Conservation (phyloP, 768 basidiomycete genomes). For the Tulasnella calospora region DNA sequence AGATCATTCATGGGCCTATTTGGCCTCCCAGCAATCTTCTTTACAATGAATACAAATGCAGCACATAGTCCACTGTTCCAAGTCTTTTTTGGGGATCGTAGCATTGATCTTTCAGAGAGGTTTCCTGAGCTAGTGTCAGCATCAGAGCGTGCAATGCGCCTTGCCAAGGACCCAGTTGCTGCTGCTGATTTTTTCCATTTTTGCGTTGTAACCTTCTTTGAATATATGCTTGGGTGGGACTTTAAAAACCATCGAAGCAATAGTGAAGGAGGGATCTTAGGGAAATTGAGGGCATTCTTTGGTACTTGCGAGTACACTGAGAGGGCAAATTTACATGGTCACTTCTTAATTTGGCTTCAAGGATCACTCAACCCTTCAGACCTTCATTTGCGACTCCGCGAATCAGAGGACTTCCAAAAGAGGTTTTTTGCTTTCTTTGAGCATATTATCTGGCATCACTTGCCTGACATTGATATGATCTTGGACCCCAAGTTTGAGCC, state of each 20-base stretch:
- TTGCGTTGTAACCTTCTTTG: slow-evolving; percentile 31
- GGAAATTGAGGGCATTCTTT: slow-evolving; percentile 35
- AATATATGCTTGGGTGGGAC: slow-evolving; percentile 35
- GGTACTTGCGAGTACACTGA: slow-evolving; percentile 34
- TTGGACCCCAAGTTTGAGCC: slow-evolving; percentile 31
- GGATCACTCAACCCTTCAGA: slow-evolving; percentile 37
- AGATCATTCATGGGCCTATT: slow-evolving; percentile 34
- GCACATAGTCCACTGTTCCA: slow-evolving; percentile 35
- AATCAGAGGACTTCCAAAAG: slow-evolving; percentile 28
- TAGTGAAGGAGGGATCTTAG: slow-evolving; percentile 34
- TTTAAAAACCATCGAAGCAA: slow-evolving; percentile 19
- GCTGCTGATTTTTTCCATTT: slow-evolving; percentile 38
- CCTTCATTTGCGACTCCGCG: slow-evolving; percentile 31
- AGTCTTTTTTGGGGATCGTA: slow-evolving; percentile 33
- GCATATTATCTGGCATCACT: slow-evolving; percentile 35
- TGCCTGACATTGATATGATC: slow-evolving; percentile 33
- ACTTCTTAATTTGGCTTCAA: slow-evolving; percentile 35
- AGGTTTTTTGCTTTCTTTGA: slow-evolving; percentile 37
- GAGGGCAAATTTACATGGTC: slow-evolving; percentile 34
- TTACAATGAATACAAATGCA: slow-evolving; percentile 33
- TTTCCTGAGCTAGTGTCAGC: slow-evolving; percentile 32
- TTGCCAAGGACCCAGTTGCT: slow-evolving; percentile 38
- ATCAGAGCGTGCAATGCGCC: slow-evolving; percentile 28
- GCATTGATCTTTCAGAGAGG: not conserved
- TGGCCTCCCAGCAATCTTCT: slow-evolving; percentile 33